Evolutionary conservation across 1,139 yeast genomes (phyloP).

Genomic region (Protomyces inouyei): DNA sequence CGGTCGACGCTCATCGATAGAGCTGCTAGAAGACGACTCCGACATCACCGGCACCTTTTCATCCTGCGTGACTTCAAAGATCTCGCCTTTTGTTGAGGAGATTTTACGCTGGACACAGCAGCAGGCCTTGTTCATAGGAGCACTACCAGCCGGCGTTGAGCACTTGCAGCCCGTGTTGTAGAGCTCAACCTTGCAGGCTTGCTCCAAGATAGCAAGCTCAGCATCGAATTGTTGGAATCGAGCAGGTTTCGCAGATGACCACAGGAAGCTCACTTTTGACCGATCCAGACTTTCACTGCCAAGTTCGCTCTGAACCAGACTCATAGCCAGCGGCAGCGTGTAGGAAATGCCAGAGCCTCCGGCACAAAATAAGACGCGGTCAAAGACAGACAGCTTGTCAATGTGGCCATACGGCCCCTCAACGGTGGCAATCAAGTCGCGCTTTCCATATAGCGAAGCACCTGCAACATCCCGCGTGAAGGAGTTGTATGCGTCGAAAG

Average conservation of each 20-base stretch:
- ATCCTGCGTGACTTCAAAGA: not conserved
- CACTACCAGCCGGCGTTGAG: not conserved
- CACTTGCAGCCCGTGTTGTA: not conserved
- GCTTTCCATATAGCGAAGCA: not conserved
- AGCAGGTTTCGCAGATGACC: not conserved
- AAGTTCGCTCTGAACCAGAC: not conserved
- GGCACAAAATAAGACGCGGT: conserved; percentile 4
- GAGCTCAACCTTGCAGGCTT: not conserved
- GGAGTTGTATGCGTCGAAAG: not conserved
- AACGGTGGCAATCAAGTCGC: not conserved
- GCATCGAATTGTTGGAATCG: not conserved
- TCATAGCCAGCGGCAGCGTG: conserved; percentile 10
- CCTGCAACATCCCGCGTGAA: not conserved
- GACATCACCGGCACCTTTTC: not conserved
- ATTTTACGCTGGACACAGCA: not conserved
- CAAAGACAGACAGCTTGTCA: not conserved
- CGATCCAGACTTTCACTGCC: not conserved
- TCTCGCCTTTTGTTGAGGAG: not conserved
- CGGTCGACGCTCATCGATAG: not conserved
- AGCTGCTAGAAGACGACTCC: not conserved
- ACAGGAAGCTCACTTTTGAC: not conserved
- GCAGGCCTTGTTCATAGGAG: not conserved
- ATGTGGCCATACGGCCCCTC: conserved; percentile 9
- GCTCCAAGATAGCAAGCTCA: not conserved
- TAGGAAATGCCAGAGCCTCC: conserved; percentile 12